Evolutionary conservation across 345 rosid genomes (phyloP), one percentile per base, ranked within the genome.

Genomic region (Eutrema heterophyllum): DNA sequence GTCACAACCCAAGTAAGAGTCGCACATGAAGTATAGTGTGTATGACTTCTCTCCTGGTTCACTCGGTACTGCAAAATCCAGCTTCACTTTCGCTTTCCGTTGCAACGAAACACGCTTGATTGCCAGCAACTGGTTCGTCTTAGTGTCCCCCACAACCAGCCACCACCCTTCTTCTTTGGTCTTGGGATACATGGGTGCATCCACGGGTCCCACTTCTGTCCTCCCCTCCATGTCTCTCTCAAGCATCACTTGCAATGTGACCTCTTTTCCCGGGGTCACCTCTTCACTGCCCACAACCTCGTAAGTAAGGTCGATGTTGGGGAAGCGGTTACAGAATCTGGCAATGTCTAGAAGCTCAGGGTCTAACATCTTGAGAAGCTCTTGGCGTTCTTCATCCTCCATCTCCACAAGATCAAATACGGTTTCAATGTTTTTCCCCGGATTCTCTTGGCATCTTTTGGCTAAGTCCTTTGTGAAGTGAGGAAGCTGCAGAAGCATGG

Each of bases 81-180:
- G 89, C 85, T 89, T 86, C 61, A 88, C 91, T 81, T 84, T 88
- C 2, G 87, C 79, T 80, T 77, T 92, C 82, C 95, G 80, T 72
- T 83, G 97, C 70, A 94, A 83, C 10, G 95, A 85, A 39, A 85
- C 93, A 80, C 95, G 82, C 87, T 94, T 91, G 83, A 87, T 88
- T n/a, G 93, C 95, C 44, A 91, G 91, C 62, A 94, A 76, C 81
- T 87, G 90, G 81, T 91, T 89, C 49, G 83, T 87, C 83, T 81
- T 86, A 5, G 88, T 84, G 74, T 91, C 96, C 3, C 98, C 97
- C 4, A 94, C 86, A 5, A 91, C 97, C 8, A 94, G 89, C 96
- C 98, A 89, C 97, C 98, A 94, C 10, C 95, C 98, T 86, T 94
- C 98, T 78, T 94, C 96, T 78, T 91, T 91, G 56, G 87, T 81